Evolutionary conservation across 2,329 filamentous ascomycete species (phyloP), one percentile per base, ranked within the genome.

Genomic region (Microsporum canis): DNA sequence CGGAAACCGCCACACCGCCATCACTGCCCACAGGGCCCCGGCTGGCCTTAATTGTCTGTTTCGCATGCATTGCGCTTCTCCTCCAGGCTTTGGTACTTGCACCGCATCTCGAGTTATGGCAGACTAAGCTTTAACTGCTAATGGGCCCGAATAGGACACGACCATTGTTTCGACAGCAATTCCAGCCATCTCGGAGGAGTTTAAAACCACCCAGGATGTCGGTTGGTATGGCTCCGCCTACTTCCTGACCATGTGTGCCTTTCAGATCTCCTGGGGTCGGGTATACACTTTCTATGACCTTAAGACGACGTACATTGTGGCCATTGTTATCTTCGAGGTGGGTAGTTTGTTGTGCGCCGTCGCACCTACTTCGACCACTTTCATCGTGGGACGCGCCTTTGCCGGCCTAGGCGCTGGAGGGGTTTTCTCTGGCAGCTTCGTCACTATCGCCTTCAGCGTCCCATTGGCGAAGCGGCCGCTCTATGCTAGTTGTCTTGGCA

Each of bases 101-200:
- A 23, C 17, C 17, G 17, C 17, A 23, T 23, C 17, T 23, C 17
- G 17, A 23, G 17, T 23, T 23, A 23, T 23, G 17, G 17, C 17
- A 23, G 17, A 23, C 17, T 23, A 23, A 23, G 17, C 17, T 23
- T 23, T 23, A 23, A 23, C 17, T 23, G 17, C 17, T 23, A 23
- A 23, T 23, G 17, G 17, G 17, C 17, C 17, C 17, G 17, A 23
- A 23, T 0, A 14, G 14, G 39, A 43, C 2, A 43, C 5, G 1
- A 43, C 14, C 39, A 43, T 43, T 68, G n/a, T 65, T 59, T 2
- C 59, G 61, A 38, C 67, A 66, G 0, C 71, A 66, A 60, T 76
- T 72, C 2, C 66, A 33, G 6, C 59, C 59, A 7, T 33, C 14
- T 14, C 43, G 12, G 5, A 63, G 27, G 14, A 76, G 49, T 17